Percentiles rank a stretch among this genome's conserved stretches.
Evolutionary conservation across 2,329 filamentous ascomycete genomes (phyloP).

Genomic region (Cladophialophora yegresii): DNA sequence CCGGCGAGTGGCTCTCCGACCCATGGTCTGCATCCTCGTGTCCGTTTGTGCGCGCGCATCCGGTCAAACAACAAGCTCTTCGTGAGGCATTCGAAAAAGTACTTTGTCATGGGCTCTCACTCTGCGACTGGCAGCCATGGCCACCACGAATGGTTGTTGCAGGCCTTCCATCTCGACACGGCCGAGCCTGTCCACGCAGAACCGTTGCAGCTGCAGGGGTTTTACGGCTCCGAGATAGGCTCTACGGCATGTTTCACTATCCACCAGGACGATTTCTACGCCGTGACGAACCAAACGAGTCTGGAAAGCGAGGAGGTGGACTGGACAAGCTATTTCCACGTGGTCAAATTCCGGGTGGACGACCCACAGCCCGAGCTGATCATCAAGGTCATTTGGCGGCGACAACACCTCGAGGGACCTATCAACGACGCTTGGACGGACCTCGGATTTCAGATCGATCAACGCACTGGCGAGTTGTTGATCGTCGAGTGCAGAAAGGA

Average conservation of each 20-base stretch:
- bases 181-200: conserved; percentile 48
- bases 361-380: conserved; percentile 43
- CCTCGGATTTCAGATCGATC: conserved; percentile 63
- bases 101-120: conserved; percentile 68
- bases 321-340: conserved; percentile 70
- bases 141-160: conserved; percentile 64
- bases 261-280: conserved; percentile 66
- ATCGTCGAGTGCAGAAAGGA: conserved; percentile 71
- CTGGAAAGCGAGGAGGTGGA: conserved; percentile 65
- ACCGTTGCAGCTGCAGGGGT: conserved; percentile 56
- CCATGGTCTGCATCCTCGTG: conserved; percentile 31
- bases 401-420: conserved; percentile 32
- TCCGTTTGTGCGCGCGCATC: conserved; percentile 50
- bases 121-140: conserved; percentile 57
- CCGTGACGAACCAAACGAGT: conserved; percentile 65
- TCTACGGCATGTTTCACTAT: conserved; percentile 72
- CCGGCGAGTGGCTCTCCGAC: background rate
- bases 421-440: conserved; percentile 75
- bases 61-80: conserved; percentile 61
- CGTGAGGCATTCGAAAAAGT: conserved; percentile 63
- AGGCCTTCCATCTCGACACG: conserved; percentile 53
- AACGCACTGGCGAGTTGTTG: conserved; percentile 58
- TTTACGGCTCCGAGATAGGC: conserved; percentile 66
- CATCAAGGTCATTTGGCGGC: conserved; percentile 23
- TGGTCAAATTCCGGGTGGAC: conserved; percentile 61